These are phyloP conservation scores for Cafeteria roenbergensis DNA, from an alignment of 108 stramenopile genomes.

Conservation along the genomic window DNA sequence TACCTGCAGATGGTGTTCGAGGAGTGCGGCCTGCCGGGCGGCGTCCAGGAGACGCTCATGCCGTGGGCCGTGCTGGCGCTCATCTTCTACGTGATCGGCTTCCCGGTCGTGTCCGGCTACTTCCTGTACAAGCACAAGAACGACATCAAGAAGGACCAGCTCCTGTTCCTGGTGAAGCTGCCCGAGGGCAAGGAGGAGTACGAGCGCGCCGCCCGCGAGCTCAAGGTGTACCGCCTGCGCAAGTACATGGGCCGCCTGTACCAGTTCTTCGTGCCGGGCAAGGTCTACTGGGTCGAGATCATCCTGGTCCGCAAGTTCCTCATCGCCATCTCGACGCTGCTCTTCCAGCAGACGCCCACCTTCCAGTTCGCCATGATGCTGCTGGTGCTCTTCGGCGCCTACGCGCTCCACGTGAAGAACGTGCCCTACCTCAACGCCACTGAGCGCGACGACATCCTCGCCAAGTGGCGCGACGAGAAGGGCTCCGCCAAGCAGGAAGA, in stretches of 20 bases:
- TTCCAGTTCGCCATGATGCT: conserved; percentile 18
- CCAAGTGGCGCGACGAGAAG: no score
- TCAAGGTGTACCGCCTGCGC: conserved; percentile 21
- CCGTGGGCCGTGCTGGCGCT: conserved; percentile 8
- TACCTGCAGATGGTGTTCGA: conserved; percentile 15
- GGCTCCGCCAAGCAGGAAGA: no score
- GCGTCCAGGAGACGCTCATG: neutral
- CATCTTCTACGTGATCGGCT: conserved; percentile 11
- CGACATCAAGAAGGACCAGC: conserved; percentile 17
- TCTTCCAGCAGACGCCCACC: conserved; percentile 15
- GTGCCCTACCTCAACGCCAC: conserved; percentile 24
- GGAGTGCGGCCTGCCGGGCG: neutral
- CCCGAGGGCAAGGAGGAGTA: conserved; percentile 6
- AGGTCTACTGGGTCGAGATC: conserved; percentile 18
- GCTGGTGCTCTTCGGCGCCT: conserved; percentile 21
- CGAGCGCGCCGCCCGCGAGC: conserved; percentile 13
- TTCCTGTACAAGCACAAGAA: conserved; percentile 12
- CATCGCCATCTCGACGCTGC: conserved; percentile 13
- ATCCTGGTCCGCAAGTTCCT: conserved; percentile 25
- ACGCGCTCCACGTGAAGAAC: conserved; percentile 16
- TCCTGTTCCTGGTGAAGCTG: conserved; percentile 4
- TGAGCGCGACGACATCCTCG: no score
- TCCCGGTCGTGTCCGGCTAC: conserved; percentile 3
- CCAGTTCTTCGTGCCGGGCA: conserved; percentile 18
- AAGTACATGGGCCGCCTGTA: conserved; percentile 6